phyloP scores from a whole-genome alignment of 2,329 filamentous ascomycete genomes.

The Ploettnerulaceae sp. region DNA sequence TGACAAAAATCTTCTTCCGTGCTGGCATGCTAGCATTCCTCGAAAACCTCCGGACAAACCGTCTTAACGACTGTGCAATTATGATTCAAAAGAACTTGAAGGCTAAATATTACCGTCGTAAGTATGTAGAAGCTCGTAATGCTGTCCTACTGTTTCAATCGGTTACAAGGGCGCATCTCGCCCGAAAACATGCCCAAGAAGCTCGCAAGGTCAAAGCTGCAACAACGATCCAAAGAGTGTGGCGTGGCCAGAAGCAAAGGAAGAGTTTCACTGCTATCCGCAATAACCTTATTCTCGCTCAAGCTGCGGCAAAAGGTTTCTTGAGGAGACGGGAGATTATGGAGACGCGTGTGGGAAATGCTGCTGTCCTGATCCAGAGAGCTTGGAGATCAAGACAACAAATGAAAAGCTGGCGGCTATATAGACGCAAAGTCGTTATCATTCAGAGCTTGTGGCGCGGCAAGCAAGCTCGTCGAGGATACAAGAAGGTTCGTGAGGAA shows the following conservation, averaged over 20 bases:
- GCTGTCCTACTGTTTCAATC: slow-evolving; percentile 79
- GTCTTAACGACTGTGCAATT: slow-evolving; percentile 88
- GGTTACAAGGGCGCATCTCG: slow-evolving; percentile 69
- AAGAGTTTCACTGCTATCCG: slow-evolving; percentile 75
- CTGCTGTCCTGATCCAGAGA: slow-evolving; percentile 83
- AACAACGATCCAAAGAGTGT: slow-evolving; percentile 90
- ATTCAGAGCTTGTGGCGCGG: slow-evolving; percentile 93
- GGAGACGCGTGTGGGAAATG: slow-evolving; percentile 90
- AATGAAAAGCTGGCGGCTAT: slow-evolving; percentile 76
- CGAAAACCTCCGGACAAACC: slow-evolving; percentile 85
- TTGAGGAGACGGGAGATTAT: slow-evolving; percentile 86
- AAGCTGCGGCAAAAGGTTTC: slow-evolving; percentile 88
- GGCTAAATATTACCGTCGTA: slow-evolving; percentile 90
- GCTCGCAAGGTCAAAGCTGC: slow-evolving; percentile 79
- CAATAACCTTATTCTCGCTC: slow-evolving; percentile 79
- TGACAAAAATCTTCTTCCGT: slow-evolving; percentile 99
- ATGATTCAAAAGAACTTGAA: slow-evolving; percentile 98
- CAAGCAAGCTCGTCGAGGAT: slow-evolving; percentile 70
- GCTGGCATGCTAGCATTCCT: slow-evolving; percentile 98
- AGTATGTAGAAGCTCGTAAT: slow-evolving; percentile 80
- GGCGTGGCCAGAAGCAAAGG: slow-evolving; percentile 87
- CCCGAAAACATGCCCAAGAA: slow-evolving; percentile 73
- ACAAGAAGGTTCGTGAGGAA: slow-evolving; percentile 90
- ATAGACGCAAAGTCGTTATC: slow-evolving; percentile 82
- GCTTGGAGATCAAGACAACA: slow-evolving; percentile 80